Conservation (phyloP, 805 yeast species). For the Kodamaea kaohsiungensis region DNA sequence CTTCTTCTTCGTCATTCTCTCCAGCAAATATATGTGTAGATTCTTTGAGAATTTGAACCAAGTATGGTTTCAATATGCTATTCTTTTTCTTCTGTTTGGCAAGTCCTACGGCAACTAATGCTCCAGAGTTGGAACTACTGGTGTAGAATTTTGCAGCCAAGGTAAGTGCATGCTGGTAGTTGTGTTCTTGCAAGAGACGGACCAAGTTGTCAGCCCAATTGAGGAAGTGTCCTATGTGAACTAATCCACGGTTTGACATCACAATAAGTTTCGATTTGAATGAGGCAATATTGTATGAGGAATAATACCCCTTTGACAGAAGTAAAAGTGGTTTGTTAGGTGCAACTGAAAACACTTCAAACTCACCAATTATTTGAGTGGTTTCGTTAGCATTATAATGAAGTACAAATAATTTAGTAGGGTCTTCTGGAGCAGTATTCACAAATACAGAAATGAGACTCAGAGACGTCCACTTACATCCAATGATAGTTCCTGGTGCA, state of each 20-base stretch:
- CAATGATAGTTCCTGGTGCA: conserved; percentile 34
- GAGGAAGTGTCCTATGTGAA: conserved; percentile 59
- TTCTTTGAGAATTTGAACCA: conserved; percentile 58
- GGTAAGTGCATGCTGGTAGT: conserved; percentile 58
- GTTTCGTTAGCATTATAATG: not conserved
- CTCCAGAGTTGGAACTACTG: conserved; percentile 40
- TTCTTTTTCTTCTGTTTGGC: conserved; percentile 44
- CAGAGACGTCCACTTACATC: conserved; percentile 55
- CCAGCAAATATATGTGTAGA: conserved; percentile 45
- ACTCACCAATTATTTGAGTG: not conserved
- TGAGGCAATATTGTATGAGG: conserved; percentile 2
- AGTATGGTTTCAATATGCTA: conserved; percentile 48
- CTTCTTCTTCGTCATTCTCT: conserved; percentile 4
- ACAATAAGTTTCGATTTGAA: conserved; percentile 8
- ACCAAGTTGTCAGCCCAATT: conserved; percentile 71
- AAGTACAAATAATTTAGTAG: not conserved
- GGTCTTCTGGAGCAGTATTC: not conserved
- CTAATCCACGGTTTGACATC: not conserved
- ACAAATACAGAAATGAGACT: conserved; percentile 18
- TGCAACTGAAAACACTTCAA: not conserved
- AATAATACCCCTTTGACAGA: not conserved
- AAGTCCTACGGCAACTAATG: conserved; percentile 55
- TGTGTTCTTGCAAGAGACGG: conserved; percentile 43
- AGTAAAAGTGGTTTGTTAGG: not conserved
- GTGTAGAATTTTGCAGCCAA: conserved; percentile 54